Evolutionary conservation across 2,329 filamentous ascomycete genomes (phyloP).

Genomic region (Pestalotiopsis sp.): DNA sequence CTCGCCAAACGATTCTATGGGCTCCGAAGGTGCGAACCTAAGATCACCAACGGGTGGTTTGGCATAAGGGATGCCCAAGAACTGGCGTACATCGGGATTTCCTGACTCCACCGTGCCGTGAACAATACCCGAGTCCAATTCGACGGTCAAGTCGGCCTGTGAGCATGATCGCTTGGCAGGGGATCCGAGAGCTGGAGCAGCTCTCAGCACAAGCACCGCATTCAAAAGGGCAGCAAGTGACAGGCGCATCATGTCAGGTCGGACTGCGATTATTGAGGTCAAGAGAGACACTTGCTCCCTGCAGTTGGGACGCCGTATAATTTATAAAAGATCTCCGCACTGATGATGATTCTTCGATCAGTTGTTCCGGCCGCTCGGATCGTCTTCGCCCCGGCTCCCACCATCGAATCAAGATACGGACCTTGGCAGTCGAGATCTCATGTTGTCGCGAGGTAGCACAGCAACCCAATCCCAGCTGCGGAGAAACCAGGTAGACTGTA

Average conservation of each 20-base stretch:
- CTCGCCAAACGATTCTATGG: conserved; percentile 21
- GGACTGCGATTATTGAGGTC: too few species aligned
- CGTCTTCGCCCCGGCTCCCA: background rate
- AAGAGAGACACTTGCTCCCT: background rate
- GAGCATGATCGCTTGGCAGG: conserved; percentile 7
- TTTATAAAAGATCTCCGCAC: background rate
- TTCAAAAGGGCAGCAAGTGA: background rate
- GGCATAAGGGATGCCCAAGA: conserved; percentile 55
- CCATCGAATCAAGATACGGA: background rate
- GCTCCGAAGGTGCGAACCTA: conserved; percentile 42
- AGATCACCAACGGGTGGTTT: conserved; percentile 56
- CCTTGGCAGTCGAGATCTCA: background rate
- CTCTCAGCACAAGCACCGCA: background rate
- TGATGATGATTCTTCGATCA: background rate
- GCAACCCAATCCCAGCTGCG: background rate
- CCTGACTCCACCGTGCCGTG: conserved; percentile 23
- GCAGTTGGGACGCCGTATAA: background rate
- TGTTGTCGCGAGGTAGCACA: conserved; percentile 1
- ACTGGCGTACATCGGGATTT: conserved; percentile 27
- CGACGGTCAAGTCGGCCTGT: conserved; percentile 22
- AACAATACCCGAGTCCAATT: conserved; percentile 24
- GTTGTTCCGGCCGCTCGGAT: conserved; percentile 1
- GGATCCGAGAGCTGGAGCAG: background rate
- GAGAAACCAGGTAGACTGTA: background rate
- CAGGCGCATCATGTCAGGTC: background rate